A percentile compares a stretch with the other conserved stretches of the same genome.
These are phyloP conservation scores for Suillus luteus DNA, from an alignment of 768 basidiomycete genomes.

Conservation along the genomic window DNA sequence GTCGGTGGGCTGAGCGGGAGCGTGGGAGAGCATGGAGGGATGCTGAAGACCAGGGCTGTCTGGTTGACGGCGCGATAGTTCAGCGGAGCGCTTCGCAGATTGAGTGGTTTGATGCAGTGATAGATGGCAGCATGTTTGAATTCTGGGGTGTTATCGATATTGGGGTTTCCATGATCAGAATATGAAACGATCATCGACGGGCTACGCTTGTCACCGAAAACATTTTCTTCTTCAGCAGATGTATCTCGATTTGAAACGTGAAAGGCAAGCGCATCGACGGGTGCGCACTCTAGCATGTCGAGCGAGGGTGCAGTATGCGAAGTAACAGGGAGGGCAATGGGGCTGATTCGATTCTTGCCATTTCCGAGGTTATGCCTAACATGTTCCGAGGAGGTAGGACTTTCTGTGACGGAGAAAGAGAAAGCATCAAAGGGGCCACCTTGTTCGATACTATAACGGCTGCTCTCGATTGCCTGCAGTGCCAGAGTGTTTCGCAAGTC, in stretches of 20 bases:
- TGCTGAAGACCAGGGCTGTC: not conserved
- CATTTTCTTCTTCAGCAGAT: not conserved
- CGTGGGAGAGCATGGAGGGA: slow-evolving; percentile 15
- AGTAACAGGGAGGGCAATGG: not conserved
- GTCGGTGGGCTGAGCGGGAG: slow-evolving; percentile 23
- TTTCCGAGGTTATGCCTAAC: not conserved
- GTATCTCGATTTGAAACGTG: not conserved
- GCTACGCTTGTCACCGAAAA: slow-evolving; percentile 1
- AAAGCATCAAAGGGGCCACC: not conserved
- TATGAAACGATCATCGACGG: slow-evolving; percentile 14
- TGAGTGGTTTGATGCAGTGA: not conserved
- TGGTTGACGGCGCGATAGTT: not conserved
- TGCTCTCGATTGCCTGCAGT: slow-evolving; percentile 15
- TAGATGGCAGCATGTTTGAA: not conserved
- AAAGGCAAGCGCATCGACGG: not conserved
- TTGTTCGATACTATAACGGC: slow-evolving; percentile 20
- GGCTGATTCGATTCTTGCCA: not conserved
- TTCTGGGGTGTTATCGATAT: not conserved
- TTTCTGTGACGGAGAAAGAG: not conserved
- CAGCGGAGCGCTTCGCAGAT: not conserved
- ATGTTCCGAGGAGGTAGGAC: not conserved
- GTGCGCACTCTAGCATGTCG: not conserved
- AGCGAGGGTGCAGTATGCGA: not conserved
- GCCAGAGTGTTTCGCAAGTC: slow-evolving; percentile 21
- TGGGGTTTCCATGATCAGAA: not conserved